Evolutionary conservation across 352 stramenopile genomes (phyloP), one percentile per base, ranked within the genome.

Genomic region (Globisporangium irregulare): DNA sequence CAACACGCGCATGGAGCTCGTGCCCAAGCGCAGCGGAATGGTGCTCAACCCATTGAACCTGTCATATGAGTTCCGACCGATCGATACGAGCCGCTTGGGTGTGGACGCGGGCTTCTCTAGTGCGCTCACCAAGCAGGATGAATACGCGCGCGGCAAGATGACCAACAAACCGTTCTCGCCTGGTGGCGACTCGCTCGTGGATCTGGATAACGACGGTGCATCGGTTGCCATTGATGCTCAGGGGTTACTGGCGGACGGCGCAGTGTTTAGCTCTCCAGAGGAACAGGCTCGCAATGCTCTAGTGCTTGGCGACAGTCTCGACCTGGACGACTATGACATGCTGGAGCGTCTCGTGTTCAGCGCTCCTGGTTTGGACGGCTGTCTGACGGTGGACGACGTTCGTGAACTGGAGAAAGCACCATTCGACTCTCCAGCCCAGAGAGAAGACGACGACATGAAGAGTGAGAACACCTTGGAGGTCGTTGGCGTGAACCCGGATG

Each of bases 71-170:
- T 89, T 89, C 69, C 80, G 80, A 9, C 50, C 70, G 1, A 68
- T 89, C 48, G 69, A 77, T n/a, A 63, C 59, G 34, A 66, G 72
- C 25, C 72, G 69, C 53, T 72, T 72, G 0, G 70, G 74, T 38
- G 72, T 77, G 14, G 65, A 85, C 43, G 70, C 86, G 59, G 81
- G 76, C 29, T 90, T 93, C 62, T 82, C 80, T 18, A 88, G 80
- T 62, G 82, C 82, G 8, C 71, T 91, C 59, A 87, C 76, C 53
- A 90, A 89, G 53, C 83, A 93, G 73, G 80, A 92, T 75, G 84
- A 93, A 66, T 93, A 95, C 64, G 85, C 82, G 25, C 77, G 86
- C 57, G 86, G 88, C 32, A 91, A 85, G 69, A 91, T 90, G 70
- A 90, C 79, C 56, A 94, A 94, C 69, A 86, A 84, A 56, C 86